Percentiles rank a stretch among this genome's conserved stretches.
These are phyloP conservation scores for Colletotrichum spaethianum DNA, from an alignment of 2,329 filamentous ascomycete species.

Conservation along the genomic window DNA sequence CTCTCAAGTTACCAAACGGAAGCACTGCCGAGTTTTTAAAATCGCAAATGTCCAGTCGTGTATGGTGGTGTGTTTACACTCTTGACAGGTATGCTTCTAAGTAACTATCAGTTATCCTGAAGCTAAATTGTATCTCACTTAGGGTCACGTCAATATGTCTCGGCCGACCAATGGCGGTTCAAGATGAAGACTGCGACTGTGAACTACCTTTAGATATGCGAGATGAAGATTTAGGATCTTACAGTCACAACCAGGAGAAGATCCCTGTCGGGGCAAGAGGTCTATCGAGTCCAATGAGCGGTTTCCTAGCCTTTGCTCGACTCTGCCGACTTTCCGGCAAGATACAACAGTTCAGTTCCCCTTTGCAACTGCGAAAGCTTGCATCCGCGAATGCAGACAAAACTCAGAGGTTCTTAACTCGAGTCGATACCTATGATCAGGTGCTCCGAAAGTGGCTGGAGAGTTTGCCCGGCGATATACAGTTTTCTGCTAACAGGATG, in stretches of 20 bases:
- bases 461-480: conserved; percentile 45
- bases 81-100: conserved; percentile 45
- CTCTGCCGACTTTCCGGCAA: conserved; percentile 47
- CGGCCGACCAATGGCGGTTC: conserved; percentile 48
- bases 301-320: conserved; percentile 47
- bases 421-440: conserved; percentile 40
- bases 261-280: not conserved
- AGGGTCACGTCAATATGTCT: conserved; percentile 49
- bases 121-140: not conserved
- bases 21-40: conserved; percentile 27
- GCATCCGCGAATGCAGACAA: conserved; percentile 10
- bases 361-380: conserved; percentile 38
- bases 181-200: conserved; percentile 49
- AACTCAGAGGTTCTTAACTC: conserved; percentile 25
- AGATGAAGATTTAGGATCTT: conserved; percentile 46
- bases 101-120: not conserved
- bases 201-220: conserved; percentile 46
- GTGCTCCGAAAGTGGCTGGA: conserved; percentile 44
- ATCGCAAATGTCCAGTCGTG: conserved; percentile 45
- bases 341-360: conserved; percentile 46
- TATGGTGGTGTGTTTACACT: conserved; percentile 50
- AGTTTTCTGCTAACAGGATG: conserved; percentile 45
- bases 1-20: not conserved
- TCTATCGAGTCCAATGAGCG: conserved; percentile 39
- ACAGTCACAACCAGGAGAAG: not conserved